A percentile compares a stretch with the other conserved stretches of the same genome.
These are phyloP conservation scores for Cubamyces sp. DNA, from an alignment of 768 basidiomycete species.

Conservation along the genomic window DNA sequence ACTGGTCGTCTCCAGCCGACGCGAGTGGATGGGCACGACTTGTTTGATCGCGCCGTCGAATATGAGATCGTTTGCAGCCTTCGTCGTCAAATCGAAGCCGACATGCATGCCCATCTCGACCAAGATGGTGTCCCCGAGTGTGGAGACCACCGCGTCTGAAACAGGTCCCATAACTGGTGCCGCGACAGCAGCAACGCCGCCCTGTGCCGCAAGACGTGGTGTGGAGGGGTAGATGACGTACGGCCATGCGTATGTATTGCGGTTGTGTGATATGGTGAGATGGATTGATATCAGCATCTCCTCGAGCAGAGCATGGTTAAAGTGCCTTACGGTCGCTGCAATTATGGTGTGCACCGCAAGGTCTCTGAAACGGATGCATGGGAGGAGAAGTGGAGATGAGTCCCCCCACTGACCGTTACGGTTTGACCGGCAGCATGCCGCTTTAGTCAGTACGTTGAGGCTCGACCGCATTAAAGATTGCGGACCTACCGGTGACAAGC, in stretches of 20 bases:
- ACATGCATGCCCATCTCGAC: constrained; percentile 60
- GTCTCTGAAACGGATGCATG: constrained; percentile 67
- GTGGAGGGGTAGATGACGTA: background rate
- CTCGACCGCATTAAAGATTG: constrained; percentile 5
- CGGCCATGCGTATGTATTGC: background rate
- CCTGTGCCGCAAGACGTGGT: constrained; percentile 29
- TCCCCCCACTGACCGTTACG: constrained; percentile 57
- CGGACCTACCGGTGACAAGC: constrained; percentile 59
- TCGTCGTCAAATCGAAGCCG: constrained; percentile 54
- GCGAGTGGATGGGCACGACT: constrained; percentile 55
- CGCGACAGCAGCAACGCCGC: constrained; percentile 48
- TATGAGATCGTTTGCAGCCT: constrained; percentile 56
- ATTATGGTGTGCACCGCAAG: constrained; percentile 64
- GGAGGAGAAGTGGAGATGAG: constrained; percentile 62
- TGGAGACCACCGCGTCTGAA: constrained; percentile 52
- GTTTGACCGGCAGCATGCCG: background rate
- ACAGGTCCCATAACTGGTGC: constrained; percentile 58
- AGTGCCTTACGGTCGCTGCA: constrained; percentile 55
- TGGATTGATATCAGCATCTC: background rate
- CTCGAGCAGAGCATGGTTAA: background rate
- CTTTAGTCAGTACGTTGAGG: background rate
- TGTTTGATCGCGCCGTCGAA: constrained; percentile 52
- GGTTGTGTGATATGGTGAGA: background rate
- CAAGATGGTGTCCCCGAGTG: constrained; percentile 59
- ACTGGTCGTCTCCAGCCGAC: constrained; percentile 57